Evolutionary conservation across 2,329 filamentous ascomycete species (phyloP), one percentile per base, ranked within the genome.

Genomic region (Aspergillus proliferans): DNA sequence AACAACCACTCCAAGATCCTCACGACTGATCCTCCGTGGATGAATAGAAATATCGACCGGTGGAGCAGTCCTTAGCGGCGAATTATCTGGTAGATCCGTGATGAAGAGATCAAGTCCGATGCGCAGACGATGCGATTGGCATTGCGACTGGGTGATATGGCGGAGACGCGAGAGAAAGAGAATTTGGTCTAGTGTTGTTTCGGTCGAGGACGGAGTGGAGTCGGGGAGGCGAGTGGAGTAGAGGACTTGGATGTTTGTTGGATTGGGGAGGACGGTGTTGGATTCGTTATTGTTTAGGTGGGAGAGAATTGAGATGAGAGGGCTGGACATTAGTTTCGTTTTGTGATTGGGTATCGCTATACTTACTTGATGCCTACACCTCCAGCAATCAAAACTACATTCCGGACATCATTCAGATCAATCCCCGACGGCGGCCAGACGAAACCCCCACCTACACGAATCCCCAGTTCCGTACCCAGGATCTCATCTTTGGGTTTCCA

Each of bases 391-490:
- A 95, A 84, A 3, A 95, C 79, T 4, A 86, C 76, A 47, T 79
- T 82, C 40, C 76, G 74, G 39, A 86, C 72, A 4, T 65, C 56
- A 3, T 64, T 59, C 3, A 66, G 52, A 43, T 76, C 68, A 18
- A 78, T 52, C 18, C 68, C 66, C 0, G 56, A 56, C 1, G 74
- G 87, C 0, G 90, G 90, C 75, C 84, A 95, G 3, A 85, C 78
- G 60, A 95, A 95, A 57, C 82, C 84, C 0, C 90, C 90, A 1
- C 90, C 90, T 1, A 93, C 81, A 26, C 88, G 80, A 26, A 95
- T 82, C 1, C 70, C 71, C 12, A 95, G 69, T 45, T 76, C 70
- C 9, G 74, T 70, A 1, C 79, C 77, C 2, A 86, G 54, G 45
- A 93, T 83, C 9, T 80, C 68, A 1, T 71, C 60, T 2, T 60